phyloP scores from a whole-genome alignment of 2,329 filamentous ascomycete genomes.

The Aspergillus luchuensis region DNA sequence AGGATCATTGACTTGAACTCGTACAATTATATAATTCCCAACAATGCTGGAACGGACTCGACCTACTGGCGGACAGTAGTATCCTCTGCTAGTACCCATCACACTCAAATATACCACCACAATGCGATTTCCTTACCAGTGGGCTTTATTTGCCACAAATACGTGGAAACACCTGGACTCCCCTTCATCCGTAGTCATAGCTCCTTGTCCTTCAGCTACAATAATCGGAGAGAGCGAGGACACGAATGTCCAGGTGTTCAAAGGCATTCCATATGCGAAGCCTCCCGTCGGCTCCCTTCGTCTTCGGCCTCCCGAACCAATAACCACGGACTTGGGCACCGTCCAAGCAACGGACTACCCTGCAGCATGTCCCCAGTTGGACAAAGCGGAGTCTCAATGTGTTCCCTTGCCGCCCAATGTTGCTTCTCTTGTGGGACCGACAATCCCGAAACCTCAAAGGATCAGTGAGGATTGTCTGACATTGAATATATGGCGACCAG shows the following conservation, averaged over 20 bases:
- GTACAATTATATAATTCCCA: too few relatives aligned
- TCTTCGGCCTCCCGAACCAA: conserved; percentile 1
- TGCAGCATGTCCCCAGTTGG: background rate
- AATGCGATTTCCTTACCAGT: background rate
- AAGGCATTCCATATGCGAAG: conserved; percentile 10
- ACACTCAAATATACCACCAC: too few relatives aligned
- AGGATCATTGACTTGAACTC: too few relatives aligned
- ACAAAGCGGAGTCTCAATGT: background rate
- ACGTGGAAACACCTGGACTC: background rate
- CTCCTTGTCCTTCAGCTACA: background rate
- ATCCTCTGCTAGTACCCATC: too few relatives aligned
- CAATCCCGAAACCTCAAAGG: background rate
- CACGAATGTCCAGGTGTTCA: background rate
- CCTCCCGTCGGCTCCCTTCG: background rate
- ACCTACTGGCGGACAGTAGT: too few relatives aligned
- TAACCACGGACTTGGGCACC: background rate
- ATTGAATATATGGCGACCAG: conserved; percentile 11
- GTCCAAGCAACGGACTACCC: conserved; percentile 2
- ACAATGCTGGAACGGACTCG: too few relatives aligned
- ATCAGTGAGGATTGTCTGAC: conserved; percentile 12
- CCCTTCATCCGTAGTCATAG: background rate
- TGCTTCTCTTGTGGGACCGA: background rate
- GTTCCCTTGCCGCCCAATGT: background rate
- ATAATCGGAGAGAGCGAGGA: background rate
- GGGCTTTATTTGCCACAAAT: background rate